A percentile compares a stretch with the other conserved stretches of the same genome.
phyloP scores from a whole-genome alignment of 106 monocot species.

The Triglochin maritima region DNA sequence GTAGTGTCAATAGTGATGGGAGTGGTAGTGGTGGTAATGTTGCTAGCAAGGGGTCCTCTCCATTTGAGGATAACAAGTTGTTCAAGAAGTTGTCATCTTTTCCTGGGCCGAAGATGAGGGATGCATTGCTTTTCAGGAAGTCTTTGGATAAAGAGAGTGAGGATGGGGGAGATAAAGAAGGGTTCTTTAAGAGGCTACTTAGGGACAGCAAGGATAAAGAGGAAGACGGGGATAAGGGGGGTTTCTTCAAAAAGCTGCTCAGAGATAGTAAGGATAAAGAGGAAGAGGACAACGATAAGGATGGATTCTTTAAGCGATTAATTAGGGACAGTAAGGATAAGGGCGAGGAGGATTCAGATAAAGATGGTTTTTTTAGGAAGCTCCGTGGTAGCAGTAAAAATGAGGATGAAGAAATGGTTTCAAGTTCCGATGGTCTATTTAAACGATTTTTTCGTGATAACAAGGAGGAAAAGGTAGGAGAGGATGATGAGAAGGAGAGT shows the following conservation, averaged over 20 bases:
- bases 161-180: constrained; percentile 18
- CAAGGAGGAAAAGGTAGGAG: constrained; percentile 60
- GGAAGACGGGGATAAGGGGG: constrained; percentile 31
- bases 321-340: constrained; percentile 19
- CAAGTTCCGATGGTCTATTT: constrained; percentile 61
- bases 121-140: constrained; percentile 69
- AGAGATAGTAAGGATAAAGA: constrained; percentile 23
- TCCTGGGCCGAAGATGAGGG: constrained; percentile 72
- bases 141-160: constrained; percentile 39
- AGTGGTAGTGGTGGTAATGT: neutral
- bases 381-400: constrained; percentile 18
- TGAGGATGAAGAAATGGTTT: constrained; percentile 35
- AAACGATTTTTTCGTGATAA: constrained; percentile 34
- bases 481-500: constrained; percentile 52
- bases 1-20: neutral
- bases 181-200: constrained; percentile 15
- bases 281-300: constrained; percentile 57
- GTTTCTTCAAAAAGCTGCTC: constrained; percentile 20
- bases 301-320: constrained; percentile 35
- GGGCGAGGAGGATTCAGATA: constrained; percentile 47
- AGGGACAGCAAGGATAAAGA: constrained; percentile 32
- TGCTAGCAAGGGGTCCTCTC: constrained; percentile 15
- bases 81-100: constrained; percentile 57
- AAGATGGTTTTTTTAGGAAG: constrained; percentile 23
- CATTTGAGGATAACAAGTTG: constrained; percentile 69